These are phyloP conservation scores for Tanozyma kutaoensis DNA, from an alignment of 805 yeast genomes.

Conservation along the genomic window DNA sequence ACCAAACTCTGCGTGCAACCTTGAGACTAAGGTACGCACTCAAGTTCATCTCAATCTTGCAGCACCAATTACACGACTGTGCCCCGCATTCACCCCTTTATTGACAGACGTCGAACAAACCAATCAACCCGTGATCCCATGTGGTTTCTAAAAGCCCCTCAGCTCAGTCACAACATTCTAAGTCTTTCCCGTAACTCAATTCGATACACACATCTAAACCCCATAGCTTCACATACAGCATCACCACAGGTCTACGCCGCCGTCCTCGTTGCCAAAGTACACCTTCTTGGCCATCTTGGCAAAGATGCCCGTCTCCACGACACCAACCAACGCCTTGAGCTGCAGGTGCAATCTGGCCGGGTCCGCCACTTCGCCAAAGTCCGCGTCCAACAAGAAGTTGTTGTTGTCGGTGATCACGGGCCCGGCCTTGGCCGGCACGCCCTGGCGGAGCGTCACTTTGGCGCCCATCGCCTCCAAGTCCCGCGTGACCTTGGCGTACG, in stretches of 20 bases:
- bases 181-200: too few species aligned
- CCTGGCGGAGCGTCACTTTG: slow-evolving; percentile 59
- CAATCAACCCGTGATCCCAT: too few species aligned
- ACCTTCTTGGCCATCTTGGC: slow-evolving; percentile 62
- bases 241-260: slow-evolving; percentile 13
- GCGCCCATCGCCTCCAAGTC: slow-evolving; percentile 60
- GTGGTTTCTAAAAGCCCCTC: too few species aligned
- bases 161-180: too few species aligned
- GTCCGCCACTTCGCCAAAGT: slow-evolving; percentile 62
- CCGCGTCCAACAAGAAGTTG: slow-evolving; percentile 86
- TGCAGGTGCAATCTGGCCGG: slow-evolving; percentile 41
- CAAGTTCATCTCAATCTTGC: too few species aligned
- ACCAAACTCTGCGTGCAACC: too few species aligned
- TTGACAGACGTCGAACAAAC: too few species aligned
- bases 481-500: slow-evolving; percentile 61
- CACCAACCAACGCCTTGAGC: slow-evolving; percentile 75
- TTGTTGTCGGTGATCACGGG: slow-evolving; percentile 94
- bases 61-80: too few species aligned
- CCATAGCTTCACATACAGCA: too few species aligned
- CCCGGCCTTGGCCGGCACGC: slow-evolving; percentile 90
- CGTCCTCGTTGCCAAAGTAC: slow-evolving; percentile 81
- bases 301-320: slow-evolving; percentile 92
- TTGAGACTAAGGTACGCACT: too few species aligned
- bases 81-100: too few species aligned
- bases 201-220: too few species aligned